Base-by-base conservation (phyloP, 768 basidiomycete genomes). In the Trametes sanguinea region DNA sequence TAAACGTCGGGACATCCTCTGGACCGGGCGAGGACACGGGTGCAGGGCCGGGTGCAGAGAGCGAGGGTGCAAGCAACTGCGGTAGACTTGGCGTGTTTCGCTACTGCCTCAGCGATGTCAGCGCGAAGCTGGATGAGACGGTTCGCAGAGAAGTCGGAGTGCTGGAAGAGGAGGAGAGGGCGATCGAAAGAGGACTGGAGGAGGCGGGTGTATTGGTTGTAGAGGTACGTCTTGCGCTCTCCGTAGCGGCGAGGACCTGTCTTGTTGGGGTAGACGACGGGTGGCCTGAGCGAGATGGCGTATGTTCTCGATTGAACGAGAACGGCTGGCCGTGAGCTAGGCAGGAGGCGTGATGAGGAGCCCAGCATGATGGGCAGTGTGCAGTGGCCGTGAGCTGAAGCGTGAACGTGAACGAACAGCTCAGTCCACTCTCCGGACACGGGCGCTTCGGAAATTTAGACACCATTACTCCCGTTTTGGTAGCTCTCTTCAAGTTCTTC, bases 201-300 rank as follows among this genome's bases (percentile, higher is more conserved):
- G 64, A 96, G 84, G 68, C 81, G 82, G 59, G 81, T 78, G 80
- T 94, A 94, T 75, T 89, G 87, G 76, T 85, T 82, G 77, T 87
- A 92, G 72, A 93, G 86, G 75, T 85, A 87, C 2, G 86, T 80
- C 74, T 95, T 97, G 73, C 90, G 89, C 71, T 85, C 84, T 53
- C 81, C 82, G 72, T 93, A 95, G 61, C 84, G 79, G 45, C 94
- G 89, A 0, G 86, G 85, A 30, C 75, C 73, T 35, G 76, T 75
- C 69, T 86, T 87, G 3, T 83, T 76, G 4, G 82, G 79, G 44
- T 84, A 80, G 37, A 80, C 70, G 63, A 81, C 75, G 37, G 85
- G 78, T 42, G 65, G 57, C 50, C 57, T 53, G 54, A 61, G 44
- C 6, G 54, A 50, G 54, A 65, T 32, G 54, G 59, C 60, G 37